These are phyloP conservation scores for Dothideomycetidae sp. DNA, from an alignment of 2,329 filamentous ascomycete species.

Conservation along the genomic window DNA sequence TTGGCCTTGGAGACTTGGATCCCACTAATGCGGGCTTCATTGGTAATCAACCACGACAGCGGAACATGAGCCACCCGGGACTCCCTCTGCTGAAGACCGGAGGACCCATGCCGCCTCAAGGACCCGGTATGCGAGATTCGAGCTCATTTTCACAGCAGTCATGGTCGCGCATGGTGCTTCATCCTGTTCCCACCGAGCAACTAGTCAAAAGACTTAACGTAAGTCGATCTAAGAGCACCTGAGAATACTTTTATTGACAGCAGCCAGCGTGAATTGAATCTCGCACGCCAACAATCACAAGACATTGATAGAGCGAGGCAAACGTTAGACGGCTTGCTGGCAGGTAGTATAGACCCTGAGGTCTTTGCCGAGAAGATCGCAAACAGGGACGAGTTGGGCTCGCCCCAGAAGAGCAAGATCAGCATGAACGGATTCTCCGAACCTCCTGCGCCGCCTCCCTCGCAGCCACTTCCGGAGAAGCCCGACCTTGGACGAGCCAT, in stretches of 20 bases:
- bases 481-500: constrained; percentile 51
- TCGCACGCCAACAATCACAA: constrained; percentile 72
- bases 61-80: constrained; percentile 36
- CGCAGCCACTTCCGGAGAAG: constrained; percentile 86
- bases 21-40: constrained; percentile 57
- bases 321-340: constrained; percentile 63
- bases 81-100: constrained; percentile 13
- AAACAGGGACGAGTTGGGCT: constrained; percentile 28
- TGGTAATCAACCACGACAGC: constrained; percentile 50
- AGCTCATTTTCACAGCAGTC: constrained; percentile 45
- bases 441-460: constrained; percentile 81
- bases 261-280: constrained; percentile 70
- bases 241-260: constrained; percentile 15
- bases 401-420: constrained; percentile 45
- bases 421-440: constrained; percentile 83
- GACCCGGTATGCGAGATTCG: constrained; percentile 32
- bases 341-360: constrained; percentile 44
- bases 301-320: constrained; percentile 72
- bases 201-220: constrained; percentile 80
- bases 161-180: constrained; percentile 68
- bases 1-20: constrained; percentile 87
- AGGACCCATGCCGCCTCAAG: constrained; percentile 11
- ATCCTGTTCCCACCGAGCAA: constrained; percentile 82
- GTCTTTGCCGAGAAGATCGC: constrained; percentile 34
- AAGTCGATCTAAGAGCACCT: constrained; percentile 26